A percentile compares a stretch with the other conserved stretches of the same genome.
phyloP scores from a whole-genome alignment of 1,139 yeast species.

The Diutina mesorugosa region DNA sequence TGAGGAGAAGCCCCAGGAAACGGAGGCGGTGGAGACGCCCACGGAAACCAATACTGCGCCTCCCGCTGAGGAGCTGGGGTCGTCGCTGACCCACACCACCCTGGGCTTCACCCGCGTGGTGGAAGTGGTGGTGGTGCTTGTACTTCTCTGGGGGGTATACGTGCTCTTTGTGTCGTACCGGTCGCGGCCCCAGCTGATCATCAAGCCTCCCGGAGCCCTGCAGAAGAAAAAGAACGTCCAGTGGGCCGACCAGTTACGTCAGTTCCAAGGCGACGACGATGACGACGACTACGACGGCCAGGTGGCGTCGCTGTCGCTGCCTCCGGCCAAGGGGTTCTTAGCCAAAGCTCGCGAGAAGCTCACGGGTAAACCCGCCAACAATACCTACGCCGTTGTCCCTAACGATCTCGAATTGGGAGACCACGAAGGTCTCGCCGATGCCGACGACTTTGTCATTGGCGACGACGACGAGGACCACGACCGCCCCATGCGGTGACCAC shows the following conservation, averaged over 20 bases:
- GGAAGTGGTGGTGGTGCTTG: conserved; percentile 26
- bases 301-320: not conserved
- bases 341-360: conserved; percentile 28
- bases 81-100: not conserved
- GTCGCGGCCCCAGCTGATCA: conserved; percentile 31
- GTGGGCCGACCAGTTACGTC: conserved; percentile 41
- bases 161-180: conserved; percentile 23
- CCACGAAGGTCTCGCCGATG: conserved; percentile 8
- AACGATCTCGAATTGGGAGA: conserved; percentile 28
- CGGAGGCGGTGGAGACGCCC: not conserved
- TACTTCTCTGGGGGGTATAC: conserved; percentile 32
- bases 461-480: not conserved
- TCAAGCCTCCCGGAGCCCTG: conserved; percentile 11
- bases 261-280: conserved; percentile 20
- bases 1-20: not conserved
- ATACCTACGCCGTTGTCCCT: conserved; percentile 16
- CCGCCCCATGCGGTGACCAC: not conserved
- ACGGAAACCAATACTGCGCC: not conserved
- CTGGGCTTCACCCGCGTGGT: conserved; percentile 14
- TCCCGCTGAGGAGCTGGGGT: not conserved
- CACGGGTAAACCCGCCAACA: conserved; percentile 17
- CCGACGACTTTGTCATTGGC: conserved; percentile 20
- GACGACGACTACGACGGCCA: conserved; percentile 10
- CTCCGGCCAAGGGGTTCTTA: conserved; percentile 16
- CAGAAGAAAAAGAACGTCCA: conserved; percentile 40